Base-by-base conservation (phyloP, 768 basidiomycete genomes). In the Pulveroboletus ravenelii region DNA sequence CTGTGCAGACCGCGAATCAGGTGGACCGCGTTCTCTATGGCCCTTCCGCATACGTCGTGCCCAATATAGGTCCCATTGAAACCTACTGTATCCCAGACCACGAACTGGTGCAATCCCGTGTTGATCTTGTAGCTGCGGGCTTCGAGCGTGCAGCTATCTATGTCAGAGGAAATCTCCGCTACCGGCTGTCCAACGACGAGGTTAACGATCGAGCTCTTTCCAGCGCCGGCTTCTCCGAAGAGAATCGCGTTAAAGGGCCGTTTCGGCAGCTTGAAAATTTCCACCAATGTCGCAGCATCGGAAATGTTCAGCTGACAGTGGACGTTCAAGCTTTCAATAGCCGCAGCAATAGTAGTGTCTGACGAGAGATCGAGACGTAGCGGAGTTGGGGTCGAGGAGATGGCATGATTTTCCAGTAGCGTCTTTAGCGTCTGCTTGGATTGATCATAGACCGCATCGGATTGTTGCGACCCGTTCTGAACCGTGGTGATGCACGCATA, bases 131-230 rank as follows among this genome's bases (percentile, higher is more conserved):
- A 67, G 1, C 47, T 31, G 3, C 47, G 43, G 34, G 48, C 62
- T 2, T 59, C 40, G 39, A 75, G 61, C 0, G 76, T 76, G 53
- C 67, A 72, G 9, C 72, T 65, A 0, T 48, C 25, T 9, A 67
- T 53, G 7, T 47, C 30, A 34, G 51, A 56, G 7, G 71, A 72
- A 10, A 64, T 55, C 0, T 30, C 9, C 3, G 72, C 72, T 5
- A 47, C 43, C 0, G 53, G 17, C 0, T 41, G 15, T 6, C 63
- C 67, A n/a, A 53, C 45, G 23, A 75, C 27, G 55, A 77, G 67
- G 54, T 76, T 76, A 51, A 75, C 53, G 39, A 76, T 50, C 0
- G 72, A 71, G 46, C 72, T 72, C 51, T 77, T 77, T 39, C 70
- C 69, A n/a, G 41, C 52, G 27, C 74, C 74, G 0, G 68, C 56